phyloP scores from a whole-genome alignment of 2,329 filamentous ascomycete genomes.

The Stagonosporopsis vannaccii region DNA sequence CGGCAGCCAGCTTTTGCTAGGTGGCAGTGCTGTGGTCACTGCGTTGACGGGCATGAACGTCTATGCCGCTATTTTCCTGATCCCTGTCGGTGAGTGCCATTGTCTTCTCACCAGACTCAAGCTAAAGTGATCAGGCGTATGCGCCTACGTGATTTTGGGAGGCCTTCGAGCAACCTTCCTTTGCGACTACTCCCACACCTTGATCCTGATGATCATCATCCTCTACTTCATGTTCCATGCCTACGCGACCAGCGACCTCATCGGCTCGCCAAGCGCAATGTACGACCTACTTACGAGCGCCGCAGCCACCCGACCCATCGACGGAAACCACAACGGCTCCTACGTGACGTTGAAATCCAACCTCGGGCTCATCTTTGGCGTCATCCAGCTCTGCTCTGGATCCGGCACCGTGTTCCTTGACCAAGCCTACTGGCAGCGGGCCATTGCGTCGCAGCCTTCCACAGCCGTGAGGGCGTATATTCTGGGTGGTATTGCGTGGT shows the following conservation, averaged over 20 bases:
- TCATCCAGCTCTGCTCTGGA: constrained; percentile 52
- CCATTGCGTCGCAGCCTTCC: constrained; percentile 43
- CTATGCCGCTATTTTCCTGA: constrained; percentile 54
- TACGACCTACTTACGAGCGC: constrained; percentile 52
- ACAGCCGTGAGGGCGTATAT: constrained; percentile 41
- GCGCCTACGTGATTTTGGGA: constrained; percentile 45
- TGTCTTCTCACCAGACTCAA: background rate
- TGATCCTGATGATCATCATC: constrained; percentile 54
- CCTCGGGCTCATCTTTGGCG: constrained; percentile 54
- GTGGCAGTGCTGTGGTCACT: constrained; percentile 55
- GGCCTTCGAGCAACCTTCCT: constrained; percentile 54
- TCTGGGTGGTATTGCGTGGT: constrained; percentile 56
- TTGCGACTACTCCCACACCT: constrained; percentile 50
- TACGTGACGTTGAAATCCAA: constrained; percentile 53
- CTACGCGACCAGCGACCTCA: constrained; percentile 50
- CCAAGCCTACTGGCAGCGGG: constrained; percentile 58
- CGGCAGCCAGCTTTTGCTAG: constrained; percentile 52
- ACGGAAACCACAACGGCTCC: constrained; percentile 50
- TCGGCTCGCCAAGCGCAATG: constrained; percentile 50
- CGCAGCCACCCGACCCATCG: constrained; percentile 46
- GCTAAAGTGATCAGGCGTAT: constrained; percentile 39
- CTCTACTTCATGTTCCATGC: constrained; percentile 55
- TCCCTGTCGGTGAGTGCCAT: constrained; percentile 47
- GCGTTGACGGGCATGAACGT: constrained; percentile 54
- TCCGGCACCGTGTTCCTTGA: constrained; percentile 52